A percentile compares a stretch with the other conserved stretches of the same genome.
Evolutionary conservation across 495 filamentous ascomycete genomes (phyloP).

Genomic region (Filosporella fistucella): DNA sequence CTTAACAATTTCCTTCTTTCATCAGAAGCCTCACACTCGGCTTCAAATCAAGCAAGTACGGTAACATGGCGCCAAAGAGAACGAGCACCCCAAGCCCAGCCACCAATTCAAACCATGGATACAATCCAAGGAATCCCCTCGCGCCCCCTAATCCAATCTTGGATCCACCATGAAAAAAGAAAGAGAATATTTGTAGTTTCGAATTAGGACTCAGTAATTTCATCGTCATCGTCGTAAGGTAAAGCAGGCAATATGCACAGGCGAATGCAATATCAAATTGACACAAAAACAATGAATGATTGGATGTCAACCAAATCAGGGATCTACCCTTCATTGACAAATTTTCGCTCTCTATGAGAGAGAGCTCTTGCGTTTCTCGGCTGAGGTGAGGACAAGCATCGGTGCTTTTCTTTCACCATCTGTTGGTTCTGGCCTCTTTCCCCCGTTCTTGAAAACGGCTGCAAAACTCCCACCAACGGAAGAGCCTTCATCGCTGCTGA

Average conservation of each 20-base stretch:
- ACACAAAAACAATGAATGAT: constrained; percentile 25
- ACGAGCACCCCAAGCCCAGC: constrained; percentile 20
- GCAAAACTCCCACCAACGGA: constrained; percentile 45
- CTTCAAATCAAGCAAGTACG: constrained; percentile 7
- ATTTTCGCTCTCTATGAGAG: constrained; percentile 39
- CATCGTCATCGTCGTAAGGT: constrained; percentile 24
- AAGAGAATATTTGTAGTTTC: constrained; percentile 7
- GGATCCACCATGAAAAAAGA: constrained; percentile 9
- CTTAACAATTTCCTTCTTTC: constrained; percentile 18
- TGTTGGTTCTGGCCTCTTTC: constrained; percentile 39
- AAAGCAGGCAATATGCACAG: constrained; percentile 28
- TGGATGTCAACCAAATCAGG: constrained; percentile 24
- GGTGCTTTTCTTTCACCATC: constrained; percentile 74
- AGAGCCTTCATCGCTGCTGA: constrained; percentile 55
- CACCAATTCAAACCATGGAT: constrained; percentile 18
- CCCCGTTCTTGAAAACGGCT: constrained; percentile 51
- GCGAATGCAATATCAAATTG: constrained; percentile 32
- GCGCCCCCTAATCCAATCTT: constrained; percentile 2
- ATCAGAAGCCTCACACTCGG: background rate
- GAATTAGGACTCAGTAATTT: constrained; percentile 23
- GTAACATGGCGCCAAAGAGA: constrained; percentile 11
- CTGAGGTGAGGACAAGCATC: constrained; percentile 80
- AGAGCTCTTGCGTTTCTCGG: constrained; percentile 85
- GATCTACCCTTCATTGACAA: constrained; percentile 24
- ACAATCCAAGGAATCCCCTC: constrained; percentile 21